These are phyloP conservation scores for Monilinia laxa DNA, from an alignment of 2,329 filamentous ascomycete genomes.

Conservation along the genomic window DNA sequence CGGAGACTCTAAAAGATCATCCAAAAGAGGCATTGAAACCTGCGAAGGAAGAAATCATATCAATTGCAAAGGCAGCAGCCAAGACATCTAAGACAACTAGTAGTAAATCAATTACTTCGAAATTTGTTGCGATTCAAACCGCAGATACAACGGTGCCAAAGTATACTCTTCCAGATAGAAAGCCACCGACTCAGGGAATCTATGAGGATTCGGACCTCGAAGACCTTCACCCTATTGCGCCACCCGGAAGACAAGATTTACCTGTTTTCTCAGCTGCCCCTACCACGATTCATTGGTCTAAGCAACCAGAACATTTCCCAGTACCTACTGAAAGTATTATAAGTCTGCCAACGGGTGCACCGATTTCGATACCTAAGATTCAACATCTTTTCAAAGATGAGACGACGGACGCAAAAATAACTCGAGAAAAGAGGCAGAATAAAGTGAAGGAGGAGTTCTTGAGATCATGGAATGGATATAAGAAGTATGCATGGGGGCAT, in stretches of 20 bases:
- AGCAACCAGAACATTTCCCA: conserved; percentile 74
- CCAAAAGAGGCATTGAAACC: conserved; percentile 12
- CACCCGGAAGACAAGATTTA: conserved; percentile 36
- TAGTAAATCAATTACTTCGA: background rate
- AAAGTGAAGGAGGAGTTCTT: conserved; percentile 72
- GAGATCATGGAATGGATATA: conserved; percentile 82
- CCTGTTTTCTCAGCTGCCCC: conserved; percentile 26
- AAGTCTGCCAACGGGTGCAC: conserved; percentile 67
- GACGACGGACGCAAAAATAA: conserved; percentile 55
- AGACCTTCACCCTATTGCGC: conserved; percentile 35
- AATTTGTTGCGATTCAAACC: conserved; percentile 14
- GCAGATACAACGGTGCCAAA: conserved; percentile 29
- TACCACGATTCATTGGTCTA: conserved; percentile 65
- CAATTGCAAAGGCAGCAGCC: background rate
- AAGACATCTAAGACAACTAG: background rate
- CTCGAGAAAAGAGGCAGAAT: conserved; percentile 62
- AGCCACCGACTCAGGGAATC: conserved; percentile 27
- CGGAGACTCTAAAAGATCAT: conserved; percentile 10
- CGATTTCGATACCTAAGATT: conserved; percentile 71
- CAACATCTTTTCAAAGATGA: conserved; percentile 74
- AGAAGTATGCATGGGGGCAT: conserved; percentile 74
- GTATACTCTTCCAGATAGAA: conserved; percentile 35
- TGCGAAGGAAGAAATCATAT: background rate
- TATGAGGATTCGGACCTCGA: conserved; percentile 25
- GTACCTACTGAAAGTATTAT: conserved; percentile 70